Evolutionary conservation across 2,329 filamentous ascomycete species (phyloP).

Genomic region (Colletotrichum lupini): DNA sequence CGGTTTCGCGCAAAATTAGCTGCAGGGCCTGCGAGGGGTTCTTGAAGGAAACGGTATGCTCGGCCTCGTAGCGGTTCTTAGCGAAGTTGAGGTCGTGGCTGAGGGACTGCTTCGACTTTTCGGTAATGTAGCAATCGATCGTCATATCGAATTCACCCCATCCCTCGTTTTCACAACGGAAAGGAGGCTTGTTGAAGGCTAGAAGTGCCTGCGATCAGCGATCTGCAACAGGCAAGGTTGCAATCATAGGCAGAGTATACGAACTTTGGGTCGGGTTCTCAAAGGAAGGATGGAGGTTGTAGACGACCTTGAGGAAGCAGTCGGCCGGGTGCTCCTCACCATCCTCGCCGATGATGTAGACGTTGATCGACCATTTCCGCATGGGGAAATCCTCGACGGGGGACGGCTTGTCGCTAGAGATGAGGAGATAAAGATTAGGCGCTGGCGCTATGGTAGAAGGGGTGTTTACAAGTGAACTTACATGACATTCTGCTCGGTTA

Average conservation of each 20-base stretch:
- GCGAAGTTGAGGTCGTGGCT: slow-evolving; percentile 94
- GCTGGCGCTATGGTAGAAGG: neutral
- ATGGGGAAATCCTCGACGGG: slow-evolving; percentile 90
- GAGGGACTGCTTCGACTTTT: slow-evolving; percentile 87
- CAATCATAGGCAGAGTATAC: slow-evolving; percentile 46
- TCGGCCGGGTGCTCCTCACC: slow-evolving; percentile 85
- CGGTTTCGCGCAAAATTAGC: slow-evolving; percentile 82
- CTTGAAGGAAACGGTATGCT: slow-evolving; percentile 86
- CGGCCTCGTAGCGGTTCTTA: slow-evolving; percentile 82
- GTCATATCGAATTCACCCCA: slow-evolving; percentile 99
- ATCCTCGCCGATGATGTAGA: slow-evolving; percentile 86
- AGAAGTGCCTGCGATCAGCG: slow-evolving; percentile 30
- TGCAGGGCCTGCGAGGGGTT: slow-evolving; percentile 92
- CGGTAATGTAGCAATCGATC: slow-evolving; percentile 83
- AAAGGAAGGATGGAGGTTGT: slow-evolving; percentile 95
- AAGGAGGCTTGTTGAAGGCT: slow-evolving; percentile 88
- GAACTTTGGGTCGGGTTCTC: slow-evolving; percentile 86
- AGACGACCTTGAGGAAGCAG: slow-evolving; percentile 91
- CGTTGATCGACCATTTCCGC: slow-evolving; percentile 89
- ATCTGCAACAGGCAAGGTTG: neutral
- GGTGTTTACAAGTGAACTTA: slow-evolving; percentile 53
- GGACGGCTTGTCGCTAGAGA: slow-evolving; percentile 77
- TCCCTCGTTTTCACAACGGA: slow-evolving; percentile 90
- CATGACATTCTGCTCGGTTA: slow-evolving; percentile 92
- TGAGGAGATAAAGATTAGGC: slow-evolving; percentile 36